Base-by-base conservation (phyloP, 2,329 filamentous ascomycete genomes). In the Clarireedia homoeocarpa region DNA sequence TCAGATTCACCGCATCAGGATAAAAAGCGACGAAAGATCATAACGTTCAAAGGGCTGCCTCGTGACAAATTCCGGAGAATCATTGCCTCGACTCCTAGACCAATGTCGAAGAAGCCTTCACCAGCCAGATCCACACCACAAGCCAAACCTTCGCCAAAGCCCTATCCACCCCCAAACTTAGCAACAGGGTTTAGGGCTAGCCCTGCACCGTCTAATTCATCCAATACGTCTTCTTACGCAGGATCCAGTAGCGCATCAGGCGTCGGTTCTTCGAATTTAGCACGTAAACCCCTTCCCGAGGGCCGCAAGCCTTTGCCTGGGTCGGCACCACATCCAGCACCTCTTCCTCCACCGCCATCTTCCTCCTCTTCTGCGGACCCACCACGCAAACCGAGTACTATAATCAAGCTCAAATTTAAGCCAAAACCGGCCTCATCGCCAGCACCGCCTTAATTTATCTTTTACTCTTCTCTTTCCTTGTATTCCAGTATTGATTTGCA, bases 91-190 rank as follows among this genome's bases (percentile, higher is more conserved):
- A 54, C 62, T 26, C 63, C 62, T 14, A 62, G 63, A 20, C 63
- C 64, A 42, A 42, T 23, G 14, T 3, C n/a, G 26, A 51, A 14
- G 14, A 56, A 53, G 24, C 23, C 40, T 30, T 24, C 53, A 10
- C 51, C 49, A 23, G 42, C 50, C 34, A 56, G 57, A 38, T 51
- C 34, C 20, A 56, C 24, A 14, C 17, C 54, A 20, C 51, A 53
- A 15, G 15, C 36, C 7, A 54, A 38, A 47, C 42, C 51, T 2
- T 53, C 42, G n/a, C 38, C 53, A 15, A 56, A 42, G 46, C 54
- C 54, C 14, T 63, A 63, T 24, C 62, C 65, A 17, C 58, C 60
- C 36, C 59, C 64, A 30, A 58, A 56, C 50, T 57, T 56, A 38
- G 62, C 63, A 17, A 55, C 60, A 5, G 49, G 48, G 30, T 51